Conservation (phyloP, 371 early-diverging fungal genomes). For the Globomyces sp. region DNA sequence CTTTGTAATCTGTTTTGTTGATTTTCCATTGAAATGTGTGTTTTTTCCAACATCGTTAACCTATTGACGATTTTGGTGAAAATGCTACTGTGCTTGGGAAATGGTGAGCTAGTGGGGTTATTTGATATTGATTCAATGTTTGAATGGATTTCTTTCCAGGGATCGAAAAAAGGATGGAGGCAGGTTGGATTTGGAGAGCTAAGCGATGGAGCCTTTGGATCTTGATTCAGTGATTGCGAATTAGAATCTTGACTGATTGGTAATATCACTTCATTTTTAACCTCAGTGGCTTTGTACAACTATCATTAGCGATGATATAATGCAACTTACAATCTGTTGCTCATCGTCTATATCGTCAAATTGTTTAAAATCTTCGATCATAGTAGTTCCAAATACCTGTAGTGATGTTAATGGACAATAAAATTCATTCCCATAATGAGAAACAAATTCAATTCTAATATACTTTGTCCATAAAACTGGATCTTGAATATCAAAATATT, state of each 20-base stretch:
- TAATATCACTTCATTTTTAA: constrained; percentile 5
- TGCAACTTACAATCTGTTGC: not conserved
- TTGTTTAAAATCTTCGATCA: constrained; percentile 81
- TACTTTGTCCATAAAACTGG: constrained; percentile 81
- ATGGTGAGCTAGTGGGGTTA: not conserved
- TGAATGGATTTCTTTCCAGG: not conserved
- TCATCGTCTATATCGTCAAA: constrained; percentile 56
- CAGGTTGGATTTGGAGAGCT: not conserved
- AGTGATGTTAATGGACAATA: constrained; percentile 92
- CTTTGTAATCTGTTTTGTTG: constrained; percentile 58
- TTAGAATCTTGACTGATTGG: not conserved
- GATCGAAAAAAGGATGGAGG: constrained; percentile 7
- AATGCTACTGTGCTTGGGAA: constrained; percentile 68
- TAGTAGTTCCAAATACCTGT: constrained; percentile 86
- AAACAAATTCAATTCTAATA: constrained; percentile 81
- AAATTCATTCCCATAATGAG: constrained; percentile 87
- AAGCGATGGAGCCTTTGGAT: not conserved
- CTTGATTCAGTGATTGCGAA: constrained; percentile 6
- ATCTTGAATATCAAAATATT: constrained; percentile 74
- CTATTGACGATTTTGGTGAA: constrained; percentile 90
- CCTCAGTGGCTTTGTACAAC: not conserved
- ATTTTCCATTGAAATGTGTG: constrained; percentile 57
- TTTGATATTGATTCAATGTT: not conserved
- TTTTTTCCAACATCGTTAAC: constrained; percentile 72
- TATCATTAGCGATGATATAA: not conserved